phyloP scores from a whole-genome alignment of 139 green algal species.

The Monoraphidium neglectum region DNA sequence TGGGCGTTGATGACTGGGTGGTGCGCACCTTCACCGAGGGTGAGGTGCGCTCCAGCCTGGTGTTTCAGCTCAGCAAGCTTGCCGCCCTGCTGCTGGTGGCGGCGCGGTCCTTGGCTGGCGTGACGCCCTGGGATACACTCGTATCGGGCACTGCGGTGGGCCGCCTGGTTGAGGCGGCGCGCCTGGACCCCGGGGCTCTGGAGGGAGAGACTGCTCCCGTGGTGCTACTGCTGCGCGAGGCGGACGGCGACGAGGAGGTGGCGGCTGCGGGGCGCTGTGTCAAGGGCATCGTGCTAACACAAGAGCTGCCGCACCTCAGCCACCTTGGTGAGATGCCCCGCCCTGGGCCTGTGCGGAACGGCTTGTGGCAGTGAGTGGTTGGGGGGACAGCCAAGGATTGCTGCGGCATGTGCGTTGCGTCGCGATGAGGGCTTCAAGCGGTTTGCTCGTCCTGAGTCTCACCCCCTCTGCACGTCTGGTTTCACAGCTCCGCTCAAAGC shows the following conservation, averaged over 20 bases:
- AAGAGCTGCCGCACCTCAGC: conserved; percentile 93
- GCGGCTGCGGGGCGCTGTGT: conserved; percentile 62
- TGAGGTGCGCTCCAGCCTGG: conserved; percentile 83
- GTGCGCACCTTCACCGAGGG: conserved; percentile 83
- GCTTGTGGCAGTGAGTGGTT: no score
- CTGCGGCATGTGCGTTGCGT: no score
- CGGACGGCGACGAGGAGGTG: conserved; percentile 96
- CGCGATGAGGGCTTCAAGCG: no score
- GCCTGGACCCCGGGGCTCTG: conserved; percentile 64
- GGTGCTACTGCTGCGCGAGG: conserved; percentile 72
- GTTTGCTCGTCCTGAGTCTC: no score
- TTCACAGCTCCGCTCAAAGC: no score
- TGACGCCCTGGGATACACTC: conserved; percentile 84
- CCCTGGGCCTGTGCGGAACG: no score
- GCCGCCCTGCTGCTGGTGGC: conserved; percentile 60
- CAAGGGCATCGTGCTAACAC: conserved; percentile 81
- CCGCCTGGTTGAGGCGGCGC: conserved; percentile 63
- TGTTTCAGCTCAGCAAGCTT: conserved; percentile 91
- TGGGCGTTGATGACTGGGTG: conserved; percentile 71
- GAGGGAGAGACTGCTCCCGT: conserved; percentile 20
- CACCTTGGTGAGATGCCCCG: conserved; percentile 84
- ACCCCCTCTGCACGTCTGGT: no score
- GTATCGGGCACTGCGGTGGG: conserved; percentile 73
- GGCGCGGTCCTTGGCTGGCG: conserved; percentile 44
- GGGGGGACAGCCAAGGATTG: no score